Percentiles rank a stretch among this genome's conserved stretches.
Evolutionary conservation across 352 stramenopile species (phyloP).

Genomic region (Globisporangium nodosum): DNA sequence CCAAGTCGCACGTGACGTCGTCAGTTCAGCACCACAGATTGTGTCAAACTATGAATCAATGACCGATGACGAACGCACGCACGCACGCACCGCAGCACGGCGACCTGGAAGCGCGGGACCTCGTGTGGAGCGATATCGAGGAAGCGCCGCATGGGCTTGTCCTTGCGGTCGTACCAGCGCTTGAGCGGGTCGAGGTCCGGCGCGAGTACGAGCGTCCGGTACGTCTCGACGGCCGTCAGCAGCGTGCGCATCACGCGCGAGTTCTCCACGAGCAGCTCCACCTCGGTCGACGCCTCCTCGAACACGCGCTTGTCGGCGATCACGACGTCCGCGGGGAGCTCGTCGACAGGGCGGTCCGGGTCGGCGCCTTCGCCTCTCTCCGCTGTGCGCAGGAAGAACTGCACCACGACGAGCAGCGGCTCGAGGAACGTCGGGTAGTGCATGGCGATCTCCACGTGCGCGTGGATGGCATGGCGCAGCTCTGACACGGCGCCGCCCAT

Average conservation of each 20-base stretch:
- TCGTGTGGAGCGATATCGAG: conserved; percentile 38
- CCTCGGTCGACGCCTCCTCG: conserved; percentile 63
- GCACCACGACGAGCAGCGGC: conserved; percentile 43
- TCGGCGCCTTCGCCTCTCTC: conserved; percentile 60
- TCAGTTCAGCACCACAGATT: background rate
- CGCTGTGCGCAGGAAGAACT: conserved; percentile 64
- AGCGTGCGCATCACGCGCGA: conserved; percentile 36
- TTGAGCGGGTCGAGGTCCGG: conserved; percentile 49
- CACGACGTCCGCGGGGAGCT: conserved; percentile 42
- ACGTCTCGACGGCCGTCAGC: conserved; percentile 32
- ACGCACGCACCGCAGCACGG: conserved; percentile 33
- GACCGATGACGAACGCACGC: background rate
- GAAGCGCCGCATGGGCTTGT: conserved; percentile 41
- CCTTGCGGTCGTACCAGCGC: conserved; percentile 45
- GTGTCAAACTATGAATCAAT: too few species aligned
- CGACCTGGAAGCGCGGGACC: conserved; percentile 41
- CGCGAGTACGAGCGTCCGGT: conserved; percentile 33
- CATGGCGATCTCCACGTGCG: conserved; percentile 48
- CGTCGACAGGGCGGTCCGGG: conserved; percentile 40
- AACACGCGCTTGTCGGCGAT: conserved; percentile 51
- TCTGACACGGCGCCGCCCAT: conserved; percentile 72
- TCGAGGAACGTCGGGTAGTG: conserved; percentile 61
- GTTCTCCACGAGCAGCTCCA: conserved; percentile 65
- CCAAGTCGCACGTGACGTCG: background rate
- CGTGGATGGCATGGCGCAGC: conserved; percentile 58